These are phyloP conservation scores for Solanum corneliomulleri DNA, from an alignment of 257 asterid species.

Conservation along the genomic window DNA sequence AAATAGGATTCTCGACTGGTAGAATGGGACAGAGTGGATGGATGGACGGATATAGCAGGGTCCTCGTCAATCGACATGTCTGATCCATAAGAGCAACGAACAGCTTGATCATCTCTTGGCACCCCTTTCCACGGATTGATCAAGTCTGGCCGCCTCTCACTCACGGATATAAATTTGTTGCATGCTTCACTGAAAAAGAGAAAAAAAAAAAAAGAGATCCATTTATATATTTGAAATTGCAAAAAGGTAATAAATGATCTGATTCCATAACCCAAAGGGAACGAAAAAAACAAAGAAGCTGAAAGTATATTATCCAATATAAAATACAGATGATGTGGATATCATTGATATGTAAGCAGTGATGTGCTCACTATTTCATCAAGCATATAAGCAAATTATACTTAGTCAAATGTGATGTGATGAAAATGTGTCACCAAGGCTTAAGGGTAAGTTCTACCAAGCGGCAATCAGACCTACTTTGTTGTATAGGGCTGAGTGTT, in stretches of 20 bases:
- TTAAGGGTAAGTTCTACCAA: not conserved
- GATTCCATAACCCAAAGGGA: not conserved
- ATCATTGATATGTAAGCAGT: not conserved
- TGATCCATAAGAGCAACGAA: slow-evolving; percentile 48
- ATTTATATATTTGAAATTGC: not conserved
- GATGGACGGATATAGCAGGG: slow-evolving; percentile 13
- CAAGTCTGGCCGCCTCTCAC: slow-evolving; percentile 52
- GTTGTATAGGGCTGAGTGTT: not conserved
- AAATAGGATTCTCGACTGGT: slow-evolving; percentile 1
- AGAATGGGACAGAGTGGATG: slow-evolving; percentile 1
- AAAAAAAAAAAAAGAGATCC: not conserved
- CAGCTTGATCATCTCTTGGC: slow-evolving; percentile 28
- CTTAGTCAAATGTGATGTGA: not conserved
- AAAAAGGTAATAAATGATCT: not conserved
- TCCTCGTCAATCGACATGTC: slow-evolving; percentile 40
- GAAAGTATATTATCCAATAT: not conserved
- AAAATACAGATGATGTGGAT: not conserved
- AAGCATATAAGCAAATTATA: not conserved
- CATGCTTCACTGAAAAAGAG: slow-evolving; percentile 61
- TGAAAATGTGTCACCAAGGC: not conserved
- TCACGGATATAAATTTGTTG: slow-evolving; percentile 43
- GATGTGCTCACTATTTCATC: not conserved
- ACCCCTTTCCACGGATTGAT: slow-evolving; percentile 40
- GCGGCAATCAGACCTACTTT: not conserved
- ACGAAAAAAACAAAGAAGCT: not conserved